Evolutionary conservation across 768 basidiomycete species (phyloP), one percentile per base, ranked within the genome.

Genomic region (Psilocybe subaeruginosa): DNA sequence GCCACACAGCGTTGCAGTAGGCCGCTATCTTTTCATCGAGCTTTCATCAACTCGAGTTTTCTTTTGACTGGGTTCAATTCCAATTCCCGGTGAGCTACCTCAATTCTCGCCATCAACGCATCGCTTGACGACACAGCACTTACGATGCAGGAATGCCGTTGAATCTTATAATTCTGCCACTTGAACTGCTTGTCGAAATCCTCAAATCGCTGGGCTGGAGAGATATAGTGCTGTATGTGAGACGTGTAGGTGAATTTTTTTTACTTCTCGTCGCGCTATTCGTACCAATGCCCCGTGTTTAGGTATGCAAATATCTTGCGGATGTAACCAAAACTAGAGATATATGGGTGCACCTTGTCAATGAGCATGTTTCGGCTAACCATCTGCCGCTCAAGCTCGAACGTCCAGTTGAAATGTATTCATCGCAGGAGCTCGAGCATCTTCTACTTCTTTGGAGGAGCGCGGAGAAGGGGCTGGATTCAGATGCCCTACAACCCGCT

Each of bases 181-280:
- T 43, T 5, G 59, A 53, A 39, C 17, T 54, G 4, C n/a, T 37
- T 19, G 16, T 48, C 16, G 45, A 60, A 49, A 55, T 60, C 14
- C 14, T 60, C n/a, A 60, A 48, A 48, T 19, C 19, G 7, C 11
- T 60, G 33, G 33, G 17, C 16, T 60, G 59, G 52, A 48, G 17
- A 39, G 59, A 60, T 17, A 6, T 60, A 39, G 33, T 60, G n/a
- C 46, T 23, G 9, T 33, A 30, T 60, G 3, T 41, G 53, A 31
- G 23, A 7, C 11, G 48, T 35, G 56, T 27, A 29, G 3, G 31
- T 33, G 16, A 4, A 43, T 0, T n/a, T 14, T 43, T 12, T 16
- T 43, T 5, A 16, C n/a, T 16, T 17, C 3, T n/a, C 8, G 31
- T 37, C 14, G 17, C 23, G n/a, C 14, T 35, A 37, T 14, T 9